phyloP scores from a whole-genome alignment of 306 rosid species.

The Alnus glutinosa region DNA sequence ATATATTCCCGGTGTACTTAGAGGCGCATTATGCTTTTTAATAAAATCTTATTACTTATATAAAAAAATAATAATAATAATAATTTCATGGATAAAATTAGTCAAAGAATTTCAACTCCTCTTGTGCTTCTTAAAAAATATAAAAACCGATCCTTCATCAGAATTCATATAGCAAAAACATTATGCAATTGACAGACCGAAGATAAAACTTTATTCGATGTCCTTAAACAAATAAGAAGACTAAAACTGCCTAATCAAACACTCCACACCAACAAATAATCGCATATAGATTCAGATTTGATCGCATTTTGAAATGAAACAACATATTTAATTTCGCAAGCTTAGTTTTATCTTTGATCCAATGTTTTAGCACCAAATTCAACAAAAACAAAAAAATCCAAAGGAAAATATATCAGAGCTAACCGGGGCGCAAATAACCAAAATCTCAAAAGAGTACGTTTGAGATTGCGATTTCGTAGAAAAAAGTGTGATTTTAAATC shows the following conservation, averaged over 20 bases:
- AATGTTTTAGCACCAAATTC: background rate
- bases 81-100: background rate
- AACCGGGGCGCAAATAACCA: background rate
- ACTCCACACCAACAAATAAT: background rate
- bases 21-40: too few relatives aligned
- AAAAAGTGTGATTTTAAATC: too few relatives aligned
- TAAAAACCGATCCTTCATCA: background rate
- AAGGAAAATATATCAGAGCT: background rate
- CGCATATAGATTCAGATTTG: background rate
- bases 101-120: background rate
- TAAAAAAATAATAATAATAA: too few relatives aligned
- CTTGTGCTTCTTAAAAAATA: background rate
- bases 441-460: background rate
- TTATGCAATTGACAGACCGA: background rate
- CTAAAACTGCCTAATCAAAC: background rate
- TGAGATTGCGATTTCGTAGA: too few relatives aligned
- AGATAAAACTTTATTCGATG: background rate
- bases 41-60: too few relatives aligned
- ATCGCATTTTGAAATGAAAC: background rate
- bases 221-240: background rate
- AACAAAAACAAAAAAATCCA: background rate
- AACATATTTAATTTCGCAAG: background rate
- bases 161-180: background rate
- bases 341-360: background rate
- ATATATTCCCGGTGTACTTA: too few relatives aligned